Conservation (phyloP, 345 rosid genomes). For the Crucihimalaya himalaica region DNA sequence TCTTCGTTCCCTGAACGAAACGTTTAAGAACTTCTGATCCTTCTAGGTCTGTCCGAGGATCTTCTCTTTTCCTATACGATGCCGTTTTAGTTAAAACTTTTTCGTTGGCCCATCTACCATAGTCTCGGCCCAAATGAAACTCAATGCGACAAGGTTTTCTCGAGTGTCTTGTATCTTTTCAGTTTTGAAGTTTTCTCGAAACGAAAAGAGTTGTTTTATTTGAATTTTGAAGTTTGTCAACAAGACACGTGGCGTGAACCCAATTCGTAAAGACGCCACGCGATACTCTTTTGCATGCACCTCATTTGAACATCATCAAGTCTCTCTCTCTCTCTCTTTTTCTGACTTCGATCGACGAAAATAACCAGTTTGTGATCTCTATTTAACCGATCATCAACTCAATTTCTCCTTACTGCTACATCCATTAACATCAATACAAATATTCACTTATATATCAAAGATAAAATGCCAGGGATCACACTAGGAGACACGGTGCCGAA, state of each 20-base stretch:
- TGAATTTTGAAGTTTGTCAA: not conserved
- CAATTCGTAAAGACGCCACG: conserved; percentile 30
- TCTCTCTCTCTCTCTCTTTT: not conserved
- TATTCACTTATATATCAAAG: not conserved
- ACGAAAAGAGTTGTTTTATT: not conserved
- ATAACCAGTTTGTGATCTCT: conserved; percentile 18
- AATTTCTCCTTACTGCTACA: not conserved
- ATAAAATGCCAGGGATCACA: conserved; percentile 68
- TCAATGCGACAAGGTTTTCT: no score
- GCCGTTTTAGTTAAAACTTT: not conserved
- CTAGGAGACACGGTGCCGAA: conserved; percentile 73
- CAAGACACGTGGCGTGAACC: conserved; percentile 29
- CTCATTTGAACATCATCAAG: conserved; percentile 14
- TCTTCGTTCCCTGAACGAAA: conserved; percentile 5
- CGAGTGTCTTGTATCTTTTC: no score
- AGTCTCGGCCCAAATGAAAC: not conserved
- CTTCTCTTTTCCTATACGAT: not conserved
- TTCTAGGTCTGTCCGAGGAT: conserved; percentile 39
- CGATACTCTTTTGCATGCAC: conserved; percentile 34
- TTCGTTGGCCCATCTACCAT: not conserved
- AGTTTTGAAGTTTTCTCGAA: not conserved
- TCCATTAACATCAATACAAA: conserved; percentile 1
- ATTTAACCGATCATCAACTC: conserved; percentile 21
- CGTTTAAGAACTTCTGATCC: conserved; percentile 26
- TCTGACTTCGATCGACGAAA: conserved; percentile 18